Evolutionary conservation across 108 stramenopile species (phyloP).

Genomic region (Chaetoceros tenuissimus): DNA sequence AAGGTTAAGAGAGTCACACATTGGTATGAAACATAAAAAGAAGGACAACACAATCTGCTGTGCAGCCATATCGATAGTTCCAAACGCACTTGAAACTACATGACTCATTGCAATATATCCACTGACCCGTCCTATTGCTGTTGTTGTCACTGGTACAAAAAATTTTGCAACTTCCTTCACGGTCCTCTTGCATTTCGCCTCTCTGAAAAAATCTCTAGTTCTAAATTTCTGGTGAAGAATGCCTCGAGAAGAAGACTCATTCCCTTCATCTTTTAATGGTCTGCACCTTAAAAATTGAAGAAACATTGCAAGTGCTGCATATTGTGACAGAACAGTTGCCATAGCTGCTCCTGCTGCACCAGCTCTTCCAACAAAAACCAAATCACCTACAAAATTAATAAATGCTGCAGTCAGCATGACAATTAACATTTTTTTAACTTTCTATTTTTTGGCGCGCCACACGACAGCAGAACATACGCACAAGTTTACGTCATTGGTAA

Average conservation of each 20-base stretch:
- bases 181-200: constrained; percentile 16
- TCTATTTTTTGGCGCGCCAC: too few species aligned
- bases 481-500: too few species aligned
- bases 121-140: constrained; percentile 67
- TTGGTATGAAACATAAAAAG: constrained; percentile 67
- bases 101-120: constrained; percentile 81
- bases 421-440: too few species aligned
- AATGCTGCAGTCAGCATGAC: constrained; percentile 68
- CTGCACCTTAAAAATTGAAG: constrained; percentile 42
- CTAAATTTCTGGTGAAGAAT: constrained; percentile 24
- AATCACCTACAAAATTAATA: constrained; percentile 71
- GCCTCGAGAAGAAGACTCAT: constrained; percentile 14
- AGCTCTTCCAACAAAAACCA: constrained; percentile 43
- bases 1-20: constrained; percentile 63
- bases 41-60: constrained; percentile 72
- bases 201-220: constrained; percentile 24
- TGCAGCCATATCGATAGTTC: constrained; percentile 68
- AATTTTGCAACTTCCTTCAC: constrained; percentile 46
- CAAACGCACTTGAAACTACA: constrained; percentile 60
- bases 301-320: constrained; percentile 63
- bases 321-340: constrained; percentile 83
- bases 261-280: constrained; percentile 8
- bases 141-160: constrained; percentile 69
- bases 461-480: too few species aligned
- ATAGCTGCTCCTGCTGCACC: constrained; percentile 83